Percentiles rank a stretch among this genome's conserved stretches.
Conservation (phyloP, 768 basidiomycete genomes). For the Suillus sp. region DNA sequence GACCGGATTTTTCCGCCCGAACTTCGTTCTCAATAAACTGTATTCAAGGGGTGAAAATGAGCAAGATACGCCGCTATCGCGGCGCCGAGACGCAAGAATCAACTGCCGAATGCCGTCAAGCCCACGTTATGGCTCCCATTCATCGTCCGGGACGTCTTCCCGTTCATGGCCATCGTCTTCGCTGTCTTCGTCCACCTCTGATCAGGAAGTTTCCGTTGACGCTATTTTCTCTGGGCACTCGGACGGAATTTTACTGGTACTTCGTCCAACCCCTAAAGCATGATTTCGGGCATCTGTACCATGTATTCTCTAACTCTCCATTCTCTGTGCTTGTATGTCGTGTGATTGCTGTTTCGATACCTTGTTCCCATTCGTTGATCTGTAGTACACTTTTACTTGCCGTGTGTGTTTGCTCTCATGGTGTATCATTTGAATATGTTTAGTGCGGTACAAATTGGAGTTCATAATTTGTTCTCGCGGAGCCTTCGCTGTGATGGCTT, state of each 20-base stretch:
- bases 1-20: slow-evolving; percentile 5
- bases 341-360: neutral
- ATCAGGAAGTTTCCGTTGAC: slow-evolving; percentile 58
- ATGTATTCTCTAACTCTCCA: neutral
- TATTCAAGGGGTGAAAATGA: slow-evolving; percentile 28
- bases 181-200: slow-evolving; percentile 6
- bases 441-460: neutral
- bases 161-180: slow-evolving; percentile 20
- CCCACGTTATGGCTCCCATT: slow-evolving; percentile 13
- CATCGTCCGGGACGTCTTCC: neutral
- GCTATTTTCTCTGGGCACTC: slow-evolving; percentile 87
- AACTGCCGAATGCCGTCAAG: slow-evolving; percentile 18
- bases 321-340: neutral
- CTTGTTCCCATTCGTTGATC: neutral
- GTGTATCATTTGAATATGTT: neutral
- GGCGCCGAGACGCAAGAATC: slow-evolving; percentile 31
- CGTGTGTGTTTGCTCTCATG: neutral
- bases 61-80: slow-evolving; percentile 30
- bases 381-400: neutral
- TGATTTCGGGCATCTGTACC: neutral
- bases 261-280: slow-evolving; percentile 49
- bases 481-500: neutral
- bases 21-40: neutral
- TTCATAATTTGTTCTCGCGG: neutral
- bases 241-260: slow-evolving; percentile 79